Conservation (phyloP, 805 yeast genomes). For the Candida ulmi region DNA sequence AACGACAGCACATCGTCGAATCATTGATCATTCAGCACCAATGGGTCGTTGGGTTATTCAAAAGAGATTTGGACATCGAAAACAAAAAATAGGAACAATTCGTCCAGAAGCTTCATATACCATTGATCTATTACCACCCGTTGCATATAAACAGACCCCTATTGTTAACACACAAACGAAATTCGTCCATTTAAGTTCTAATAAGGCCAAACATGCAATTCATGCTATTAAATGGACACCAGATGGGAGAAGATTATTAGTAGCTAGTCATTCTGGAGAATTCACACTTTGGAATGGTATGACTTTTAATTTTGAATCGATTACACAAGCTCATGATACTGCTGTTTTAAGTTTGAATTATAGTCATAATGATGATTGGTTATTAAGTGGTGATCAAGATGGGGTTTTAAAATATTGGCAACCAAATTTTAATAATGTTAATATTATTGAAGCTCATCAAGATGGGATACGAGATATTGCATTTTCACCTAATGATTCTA, state of each 20-base stretch:
- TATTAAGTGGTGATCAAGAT: conserved; percentile 87
- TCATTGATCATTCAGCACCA: conserved; percentile 73
- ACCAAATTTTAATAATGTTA: conserved; percentile 94
- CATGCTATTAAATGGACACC: conserved; percentile 95
- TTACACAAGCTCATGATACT: conserved; percentile 97
- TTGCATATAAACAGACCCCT: conserved; percentile 46
- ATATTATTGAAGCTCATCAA: conserved; percentile 68
- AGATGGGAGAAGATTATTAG: conserved; percentile 84
- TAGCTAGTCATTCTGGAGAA: conserved; percentile 91
- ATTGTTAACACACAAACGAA: conserved; percentile 66
- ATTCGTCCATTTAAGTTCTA: conserved; percentile 85
- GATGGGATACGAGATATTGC: conserved; percentile 84
- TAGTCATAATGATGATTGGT: conserved; percentile 91
- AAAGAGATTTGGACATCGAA: conserved; percentile 38
- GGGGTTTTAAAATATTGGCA: conserved; percentile 96
- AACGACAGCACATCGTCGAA: conserved; percentile 51
- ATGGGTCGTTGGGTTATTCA: conserved; percentile 58
- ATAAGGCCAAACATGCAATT: conserved; percentile 87
- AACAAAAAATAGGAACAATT: conserved; percentile 41
- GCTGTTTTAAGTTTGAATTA: conserved; percentile 77
- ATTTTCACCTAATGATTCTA: conserved; percentile 85
- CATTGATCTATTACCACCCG: conserved; percentile 60
- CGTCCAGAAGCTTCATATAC: conserved; percentile 68
- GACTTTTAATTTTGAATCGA: conserved; percentile 91
- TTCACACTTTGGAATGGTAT: conserved; percentile 96